Conservation (phyloP, 805 yeast genomes). For the Lachancea cidri region DNA sequence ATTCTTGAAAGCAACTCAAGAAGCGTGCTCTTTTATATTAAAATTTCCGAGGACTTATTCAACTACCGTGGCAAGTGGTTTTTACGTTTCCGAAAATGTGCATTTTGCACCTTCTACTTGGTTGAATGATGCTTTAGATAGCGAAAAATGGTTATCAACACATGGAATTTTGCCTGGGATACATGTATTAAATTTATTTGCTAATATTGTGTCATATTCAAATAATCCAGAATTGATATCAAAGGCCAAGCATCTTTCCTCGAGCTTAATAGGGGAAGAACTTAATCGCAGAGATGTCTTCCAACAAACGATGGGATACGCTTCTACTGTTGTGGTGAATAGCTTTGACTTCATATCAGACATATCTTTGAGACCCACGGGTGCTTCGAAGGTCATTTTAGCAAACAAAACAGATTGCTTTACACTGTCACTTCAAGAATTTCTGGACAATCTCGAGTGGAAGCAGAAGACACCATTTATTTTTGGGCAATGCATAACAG, state of each 20-base stretch:
- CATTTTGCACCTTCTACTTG: conserved; percentile 54
- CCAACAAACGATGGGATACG: conserved; percentile 27
- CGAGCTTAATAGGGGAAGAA: conserved; percentile 38
- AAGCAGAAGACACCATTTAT: conserved; percentile 5
- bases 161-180: conserved; percentile 49
- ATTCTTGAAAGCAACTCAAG: conserved; percentile 46
- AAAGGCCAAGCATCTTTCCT: conserved; percentile 33
- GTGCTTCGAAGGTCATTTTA: conserved; percentile 50
- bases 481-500: conserved; percentile 1
- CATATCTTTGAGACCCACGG: conserved; percentile 44
- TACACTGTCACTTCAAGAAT: conserved; percentile 32
- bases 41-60: conserved; percentile 54
- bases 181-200: conserved; percentile 44
- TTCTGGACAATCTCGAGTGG: conserved; percentile 16
- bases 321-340: conserved; percentile 32
- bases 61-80: conserved; percentile 48
- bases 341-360: conserved; percentile 48
- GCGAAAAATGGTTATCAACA: conserved; percentile 45
- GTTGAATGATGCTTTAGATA: conserved; percentile 46
- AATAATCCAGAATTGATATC: conserved; percentile 37
- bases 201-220: conserved; percentile 40
- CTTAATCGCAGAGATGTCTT: conserved; percentile 38
- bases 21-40: conserved; percentile 56
- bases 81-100: conserved; percentile 50
- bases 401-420: conserved; percentile 30